Evolutionary conservation across 108 stramenopile genomes (phyloP).

Genomic region (Fragilaria crotonensis): DNA sequence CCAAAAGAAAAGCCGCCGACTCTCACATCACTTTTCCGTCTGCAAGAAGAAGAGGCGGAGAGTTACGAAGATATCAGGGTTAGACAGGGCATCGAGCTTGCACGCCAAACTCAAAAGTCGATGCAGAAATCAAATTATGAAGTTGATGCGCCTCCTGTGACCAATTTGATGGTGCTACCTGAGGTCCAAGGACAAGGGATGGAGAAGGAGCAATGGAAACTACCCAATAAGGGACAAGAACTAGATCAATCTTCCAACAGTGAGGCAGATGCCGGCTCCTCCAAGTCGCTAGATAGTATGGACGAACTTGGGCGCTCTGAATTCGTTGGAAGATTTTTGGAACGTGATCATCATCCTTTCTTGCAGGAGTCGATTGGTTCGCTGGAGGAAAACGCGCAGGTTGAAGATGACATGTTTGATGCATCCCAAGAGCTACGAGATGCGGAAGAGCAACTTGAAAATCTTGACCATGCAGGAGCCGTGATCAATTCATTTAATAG

Average conservation of each 20-base stretch:
- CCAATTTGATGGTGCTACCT: neutral
- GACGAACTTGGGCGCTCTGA: neutral
- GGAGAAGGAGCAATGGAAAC: neutral
- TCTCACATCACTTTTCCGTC: neutral
- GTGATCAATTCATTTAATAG: neutral
- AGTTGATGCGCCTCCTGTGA: neutral
- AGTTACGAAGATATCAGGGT: neutral
- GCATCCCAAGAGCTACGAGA: neutral
- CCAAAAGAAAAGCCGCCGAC: neutral
- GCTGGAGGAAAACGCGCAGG: neutral
- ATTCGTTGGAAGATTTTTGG: neutral
- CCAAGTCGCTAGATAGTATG: neutral
- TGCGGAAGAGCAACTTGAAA: neutral
- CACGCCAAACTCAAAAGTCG: neutral
- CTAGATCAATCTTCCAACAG: neutral
- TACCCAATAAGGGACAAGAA: neutral
- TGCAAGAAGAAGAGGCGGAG: neutral
- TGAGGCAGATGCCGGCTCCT: neutral
- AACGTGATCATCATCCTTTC: neutral
- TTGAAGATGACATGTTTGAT: neutral
- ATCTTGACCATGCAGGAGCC: neutral
- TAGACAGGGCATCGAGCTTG: neutral
- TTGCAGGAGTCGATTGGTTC: neutral
- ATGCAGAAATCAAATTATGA: neutral
- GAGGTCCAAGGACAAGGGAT: neutral